Evolutionary conservation across 371 early-diverging fungal species (phyloP).

Genomic region (Syncephalastrum monosporum): DNA sequence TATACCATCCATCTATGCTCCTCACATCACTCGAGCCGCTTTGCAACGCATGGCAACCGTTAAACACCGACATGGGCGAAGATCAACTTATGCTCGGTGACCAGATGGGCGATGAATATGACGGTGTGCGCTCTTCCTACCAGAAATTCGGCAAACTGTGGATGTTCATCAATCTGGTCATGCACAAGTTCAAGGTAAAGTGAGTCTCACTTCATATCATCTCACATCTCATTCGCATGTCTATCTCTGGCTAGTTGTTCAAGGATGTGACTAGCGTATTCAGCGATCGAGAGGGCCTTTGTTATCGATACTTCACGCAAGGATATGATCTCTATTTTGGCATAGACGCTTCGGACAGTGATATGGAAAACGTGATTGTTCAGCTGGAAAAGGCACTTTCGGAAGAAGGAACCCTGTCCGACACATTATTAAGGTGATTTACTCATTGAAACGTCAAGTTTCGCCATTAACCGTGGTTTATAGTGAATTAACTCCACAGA

Average conservation of each 20-base stretch:
- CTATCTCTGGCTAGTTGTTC: slow-evolving; percentile 21
- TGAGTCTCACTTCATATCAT: not conserved
- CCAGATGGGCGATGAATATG: slow-evolving; percentile 26
- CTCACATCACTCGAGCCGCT: slow-evolving; percentile 35
- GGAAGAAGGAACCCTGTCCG: too few relatives aligned
- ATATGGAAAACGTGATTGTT: slow-evolving; percentile 14
- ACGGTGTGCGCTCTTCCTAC: slow-evolving; percentile 33
- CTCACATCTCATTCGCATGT: not conserved
- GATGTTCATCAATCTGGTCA: slow-evolving; percentile 30
- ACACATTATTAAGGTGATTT: too few relatives aligned
- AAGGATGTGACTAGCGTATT: slow-evolving; percentile 31
- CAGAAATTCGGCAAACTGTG: slow-evolving; percentile 41
- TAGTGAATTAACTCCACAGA: slow-evolving; percentile 30
- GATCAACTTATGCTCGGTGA: slow-evolving; percentile 16
- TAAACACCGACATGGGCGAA: slow-evolving; percentile 24
- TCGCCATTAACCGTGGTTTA: not conserved
- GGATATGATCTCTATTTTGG: slow-evolving; percentile 25
- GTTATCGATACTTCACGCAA: slow-evolving; percentile 33
- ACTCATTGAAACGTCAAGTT: too few relatives aligned
- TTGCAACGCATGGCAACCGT: slow-evolving; percentile 40
- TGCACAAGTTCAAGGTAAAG: slow-evolving; percentile 38
- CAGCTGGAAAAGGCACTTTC: too few relatives aligned
- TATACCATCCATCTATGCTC: slow-evolving; percentile 32
- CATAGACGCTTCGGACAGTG: slow-evolving; percentile 16
- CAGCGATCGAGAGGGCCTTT: slow-evolving; percentile 24